Percentiles rank a stretch among this genome's conserved stretches.
Conservation (phyloP, 805 yeast genomes). For the Dipodascus albidus region DNA sequence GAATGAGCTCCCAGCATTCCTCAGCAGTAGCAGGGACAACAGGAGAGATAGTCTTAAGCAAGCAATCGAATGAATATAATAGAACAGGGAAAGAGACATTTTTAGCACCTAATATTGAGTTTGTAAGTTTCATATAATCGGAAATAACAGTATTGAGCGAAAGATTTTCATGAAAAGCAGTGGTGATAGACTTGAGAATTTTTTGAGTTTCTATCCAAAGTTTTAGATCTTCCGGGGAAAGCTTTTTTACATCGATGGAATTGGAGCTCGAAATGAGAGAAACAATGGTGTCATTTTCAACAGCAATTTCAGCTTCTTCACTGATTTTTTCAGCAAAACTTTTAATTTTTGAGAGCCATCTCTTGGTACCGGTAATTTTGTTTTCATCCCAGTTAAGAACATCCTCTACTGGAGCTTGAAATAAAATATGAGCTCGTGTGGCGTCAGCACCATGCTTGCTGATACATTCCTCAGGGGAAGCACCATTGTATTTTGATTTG, state of each 20-base stretch:
- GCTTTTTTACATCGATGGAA: conserved; percentile 10
- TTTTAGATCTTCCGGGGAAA: conserved; percentile 36
- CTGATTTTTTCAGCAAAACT: conserved; percentile 8
- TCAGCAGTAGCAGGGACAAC: conserved; percentile 75
- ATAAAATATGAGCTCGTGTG: conserved; percentile 82
- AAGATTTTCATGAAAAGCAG: conserved; percentile 45
- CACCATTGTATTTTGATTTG: conserved; percentile 90
- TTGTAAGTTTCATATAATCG: conserved; percentile 78
- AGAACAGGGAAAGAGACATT: conserved; percentile 32
- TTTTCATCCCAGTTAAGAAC: conserved; percentile 82
- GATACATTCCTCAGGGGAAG: conserved; percentile 75
- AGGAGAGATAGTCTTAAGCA: conserved; percentile 61
- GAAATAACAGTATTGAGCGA: conserved; percentile 79
- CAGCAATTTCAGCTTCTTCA: background rate
- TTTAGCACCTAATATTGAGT: conserved; percentile 28
- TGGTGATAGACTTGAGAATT: conserved; percentile 38
- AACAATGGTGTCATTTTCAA: background rate
- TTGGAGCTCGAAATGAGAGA: background rate
- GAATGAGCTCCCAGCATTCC: conserved; percentile 59
- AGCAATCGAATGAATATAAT: conserved; percentile 37
- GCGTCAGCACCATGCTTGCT: conserved; percentile 81
- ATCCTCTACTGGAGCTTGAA: conserved; percentile 83
- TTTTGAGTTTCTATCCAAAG: conserved; percentile 48
- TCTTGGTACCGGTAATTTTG: conserved; percentile 74
- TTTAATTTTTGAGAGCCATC: conserved; percentile 68